These are phyloP conservation scores for Castanea mollissima DNA, from an alignment of 306 rosid genomes.

Conservation along the genomic window DNA sequence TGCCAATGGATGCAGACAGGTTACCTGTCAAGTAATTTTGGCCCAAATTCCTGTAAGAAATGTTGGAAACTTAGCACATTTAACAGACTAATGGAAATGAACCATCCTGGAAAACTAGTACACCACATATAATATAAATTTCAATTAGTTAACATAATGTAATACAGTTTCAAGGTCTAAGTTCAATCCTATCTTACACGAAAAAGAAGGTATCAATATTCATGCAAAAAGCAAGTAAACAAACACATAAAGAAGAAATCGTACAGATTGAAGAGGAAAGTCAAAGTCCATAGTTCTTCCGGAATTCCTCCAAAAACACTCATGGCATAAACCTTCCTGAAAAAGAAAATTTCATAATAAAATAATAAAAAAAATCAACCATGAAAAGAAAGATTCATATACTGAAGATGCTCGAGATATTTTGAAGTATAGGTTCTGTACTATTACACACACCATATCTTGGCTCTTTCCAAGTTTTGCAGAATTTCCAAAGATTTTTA, in stretches of 20 bases:
- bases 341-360: background rate
- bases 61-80: background rate
- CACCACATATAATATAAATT: background rate
- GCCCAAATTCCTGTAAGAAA: background rate
- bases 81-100: background rate
- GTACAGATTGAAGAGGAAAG: slow-evolving; percentile 7
- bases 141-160: background rate
- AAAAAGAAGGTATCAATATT: background rate
- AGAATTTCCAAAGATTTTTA: too few relatives aligned
- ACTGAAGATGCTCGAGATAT: background rate
- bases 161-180: background rate
- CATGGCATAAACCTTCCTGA: background rate
- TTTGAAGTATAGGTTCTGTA: background rate
- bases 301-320: too few relatives aligned
- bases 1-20: slow-evolving; percentile 44
- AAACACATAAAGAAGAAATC: slow-evolving; percentile 19
- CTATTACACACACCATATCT: background rate
- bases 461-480: too few relatives aligned
- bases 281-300: too few relatives aligned
- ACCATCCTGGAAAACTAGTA: background rate
- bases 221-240: background rate
- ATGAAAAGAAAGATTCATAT: background rate
- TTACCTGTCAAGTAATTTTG: too few relatives aligned
- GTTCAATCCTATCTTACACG: background rate
- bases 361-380: background rate